These are phyloP conservation scores for Vitis hybrid DNA, from an alignment of 177 flowering plant species.

Conservation along the genomic window DNA sequence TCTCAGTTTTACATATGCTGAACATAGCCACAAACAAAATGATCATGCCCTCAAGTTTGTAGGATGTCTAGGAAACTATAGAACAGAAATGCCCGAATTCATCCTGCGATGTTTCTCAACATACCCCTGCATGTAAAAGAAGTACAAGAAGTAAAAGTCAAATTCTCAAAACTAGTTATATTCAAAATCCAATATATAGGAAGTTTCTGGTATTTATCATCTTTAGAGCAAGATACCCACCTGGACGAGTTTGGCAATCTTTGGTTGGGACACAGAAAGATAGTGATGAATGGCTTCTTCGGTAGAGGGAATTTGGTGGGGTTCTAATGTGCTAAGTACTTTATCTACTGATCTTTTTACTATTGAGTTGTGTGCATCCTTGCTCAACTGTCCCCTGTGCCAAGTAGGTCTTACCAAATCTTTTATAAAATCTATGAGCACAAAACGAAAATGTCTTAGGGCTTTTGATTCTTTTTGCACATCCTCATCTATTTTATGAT, in stretches of 20 bases:
- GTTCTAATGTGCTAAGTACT: conserved; percentile 59
- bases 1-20: not conserved
- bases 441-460: conserved; percentile 55
- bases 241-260: conserved; percentile 83
- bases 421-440: conserved; percentile 73
- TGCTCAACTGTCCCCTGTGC: conserved; percentile 77
- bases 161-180: conserved; percentile 2
- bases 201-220: not conserved
- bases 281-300: conserved; percentile 56
- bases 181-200: conserved; percentile 3
- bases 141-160: conserved; percentile 26
- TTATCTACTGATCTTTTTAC: conserved; percentile 86
- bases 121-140: conserved; percentile 75
- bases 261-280: conserved; percentile 60
- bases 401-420: conserved; percentile 82
- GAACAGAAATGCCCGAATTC: conserved; percentile 20
- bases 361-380: conserved; percentile 77
- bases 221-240: conserved; percentile 40
- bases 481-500: conserved; percentile 20
- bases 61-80: conserved; percentile 22
- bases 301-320: conserved; percentile 64
- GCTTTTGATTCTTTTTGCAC: conserved; percentile 50
- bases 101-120: conserved; percentile 56
- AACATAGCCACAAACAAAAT: conserved; percentile 10
- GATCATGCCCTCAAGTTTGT: conserved; percentile 15